Evolutionary conservation across 1,284 basidiomycete species (phyloP).

Genomic region (Heterobasidion annosum): DNA sequence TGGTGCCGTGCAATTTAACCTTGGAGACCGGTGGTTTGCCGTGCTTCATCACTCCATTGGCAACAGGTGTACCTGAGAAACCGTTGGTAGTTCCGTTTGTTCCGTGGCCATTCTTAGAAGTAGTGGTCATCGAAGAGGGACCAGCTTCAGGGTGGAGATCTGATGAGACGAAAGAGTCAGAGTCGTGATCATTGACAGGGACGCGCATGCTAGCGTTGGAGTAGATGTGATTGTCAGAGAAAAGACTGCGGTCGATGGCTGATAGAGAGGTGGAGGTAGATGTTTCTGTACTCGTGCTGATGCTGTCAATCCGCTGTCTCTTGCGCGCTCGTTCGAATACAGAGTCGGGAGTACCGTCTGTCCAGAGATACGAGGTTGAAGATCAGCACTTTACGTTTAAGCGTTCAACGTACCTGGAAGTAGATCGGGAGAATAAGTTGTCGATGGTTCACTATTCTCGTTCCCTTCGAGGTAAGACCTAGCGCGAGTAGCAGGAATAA

Average conservation of each 20-base stretch:
- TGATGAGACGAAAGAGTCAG: conserved; percentile 37
- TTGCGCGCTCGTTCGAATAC: conserved; percentile 52
- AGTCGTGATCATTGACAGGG: conserved; percentile 45
- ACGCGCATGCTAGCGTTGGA: conserved; percentile 42
- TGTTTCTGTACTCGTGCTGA: conserved; percentile 7
- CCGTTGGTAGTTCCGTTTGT: conserved; percentile 28
- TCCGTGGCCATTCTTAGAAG: conserved; percentile 34
- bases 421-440: conserved; percentile 14
- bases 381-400: background rate
- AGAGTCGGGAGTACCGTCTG: conserved; percentile 27
- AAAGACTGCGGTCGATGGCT: conserved; percentile 20
- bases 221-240: conserved; percentile 17
- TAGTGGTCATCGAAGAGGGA: conserved; percentile 34
- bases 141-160: conserved; percentile 39
- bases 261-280: conserved; percentile 15
- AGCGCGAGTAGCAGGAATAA: conserved; percentile 55
- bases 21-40: conserved; percentile 33
- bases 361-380: conserved; percentile 9
- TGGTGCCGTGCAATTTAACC: conserved; percentile 60
- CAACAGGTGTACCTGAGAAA: conserved; percentile 12
- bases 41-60: conserved; percentile 39
- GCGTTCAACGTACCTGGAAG: conserved; percentile 18
- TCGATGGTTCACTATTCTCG: conserved; percentile 24
- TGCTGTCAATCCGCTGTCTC: conserved; percentile 54
- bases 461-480: conserved; percentile 55